Evolutionary conservation across 805 yeast genomes (phyloP).

Genomic region (Candida sakaeoensis): DNA sequence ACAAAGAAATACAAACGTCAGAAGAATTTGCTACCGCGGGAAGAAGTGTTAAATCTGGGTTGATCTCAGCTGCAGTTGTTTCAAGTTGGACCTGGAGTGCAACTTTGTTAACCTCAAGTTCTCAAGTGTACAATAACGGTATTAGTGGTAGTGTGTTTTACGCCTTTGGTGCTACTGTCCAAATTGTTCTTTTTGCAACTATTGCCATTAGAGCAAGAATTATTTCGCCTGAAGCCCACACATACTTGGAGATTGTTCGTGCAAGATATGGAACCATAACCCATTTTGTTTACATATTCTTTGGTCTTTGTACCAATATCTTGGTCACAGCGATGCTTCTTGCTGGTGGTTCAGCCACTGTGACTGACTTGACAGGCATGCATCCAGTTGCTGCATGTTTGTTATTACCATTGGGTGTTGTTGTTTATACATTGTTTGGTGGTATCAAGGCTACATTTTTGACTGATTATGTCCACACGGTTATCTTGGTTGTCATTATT

Average conservation of each 20-base stretch:
- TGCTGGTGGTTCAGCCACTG: constrained; percentile 87
- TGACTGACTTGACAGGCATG: constrained; percentile 74
- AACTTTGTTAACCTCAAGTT: constrained; percentile 44
- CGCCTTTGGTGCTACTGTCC: constrained; percentile 90
- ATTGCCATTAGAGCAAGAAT: constrained; percentile 85
- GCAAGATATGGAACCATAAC: constrained; percentile 77
- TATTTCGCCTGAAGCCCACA: constrained; percentile 88
- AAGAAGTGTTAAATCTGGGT: constrained; percentile 77
- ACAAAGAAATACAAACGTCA: constrained; percentile 82
- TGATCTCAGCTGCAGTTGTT: constrained; percentile 87
- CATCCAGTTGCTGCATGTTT: constrained; percentile 77
- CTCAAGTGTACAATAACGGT: constrained; percentile 72
- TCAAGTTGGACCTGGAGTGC: constrained; percentile 81
- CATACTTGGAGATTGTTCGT: constrained; percentile 80
- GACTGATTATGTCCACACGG: constrained; percentile 43
- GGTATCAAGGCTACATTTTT: constrained; percentile 46
- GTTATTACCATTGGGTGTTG: constrained; percentile 77
- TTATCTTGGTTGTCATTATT: constrained; percentile 68
- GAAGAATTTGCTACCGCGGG: constrained; percentile 96
- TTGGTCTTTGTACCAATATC: constrained; percentile 83
- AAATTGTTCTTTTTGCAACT: constrained; percentile 80
- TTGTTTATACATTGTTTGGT: constrained; percentile 40
- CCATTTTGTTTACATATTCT: constrained; percentile 67
- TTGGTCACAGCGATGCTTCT: constrained; percentile 89
- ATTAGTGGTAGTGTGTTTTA: constrained; percentile 77